phyloP scores from a whole-genome alignment of 176 grass and related monocot genomes.

The Carex cristatella region DNA sequence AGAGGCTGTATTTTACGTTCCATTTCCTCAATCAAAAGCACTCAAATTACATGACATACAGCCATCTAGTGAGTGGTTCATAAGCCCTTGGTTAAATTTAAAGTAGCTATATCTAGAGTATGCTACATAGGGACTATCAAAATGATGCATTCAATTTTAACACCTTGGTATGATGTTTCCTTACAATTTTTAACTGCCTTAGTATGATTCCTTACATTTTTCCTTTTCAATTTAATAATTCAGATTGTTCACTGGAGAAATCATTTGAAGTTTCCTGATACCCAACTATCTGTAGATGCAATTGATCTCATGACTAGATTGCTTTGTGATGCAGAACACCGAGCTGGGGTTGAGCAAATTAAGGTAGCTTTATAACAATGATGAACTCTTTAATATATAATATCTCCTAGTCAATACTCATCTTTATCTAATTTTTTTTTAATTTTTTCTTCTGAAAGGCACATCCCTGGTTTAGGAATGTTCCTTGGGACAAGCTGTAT shows the following conservation, averaged over 20 bases:
- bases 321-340: conserved; percentile 93
- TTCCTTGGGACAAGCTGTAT: conserved; percentile 94
- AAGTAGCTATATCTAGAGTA: conserved; percentile 3
- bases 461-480: conserved; percentile 89
- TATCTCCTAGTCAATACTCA: conserved; percentile 9
- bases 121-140: neutral
- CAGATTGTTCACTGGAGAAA: conserved; percentile 99
- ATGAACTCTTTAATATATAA: neutral
- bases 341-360: conserved; percentile 85
- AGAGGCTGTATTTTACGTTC: no score
- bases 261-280: conserved; percentile 96
- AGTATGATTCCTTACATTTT: neutral
- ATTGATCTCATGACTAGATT: conserved; percentile 88
- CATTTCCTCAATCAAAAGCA: neutral
- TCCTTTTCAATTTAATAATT: neutral
- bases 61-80: neutral
- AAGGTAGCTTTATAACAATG: conserved; percentile 43
- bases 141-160: neutral
- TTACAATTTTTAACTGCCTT: neutral
- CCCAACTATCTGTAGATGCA: conserved; percentile 73
- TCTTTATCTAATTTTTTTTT: conserved; percentile 18
- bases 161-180: neutral
- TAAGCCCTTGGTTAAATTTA: conserved; percentile 23
- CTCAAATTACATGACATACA: neutral
- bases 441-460: conserved; percentile 42